Percentiles rank a stretch among this genome's conserved stretches.
These are phyloP conservation scores for Fomitopsis schrenkii DNA, from an alignment of 1,284 basidiomycete species.

Conservation along the genomic window DNA sequence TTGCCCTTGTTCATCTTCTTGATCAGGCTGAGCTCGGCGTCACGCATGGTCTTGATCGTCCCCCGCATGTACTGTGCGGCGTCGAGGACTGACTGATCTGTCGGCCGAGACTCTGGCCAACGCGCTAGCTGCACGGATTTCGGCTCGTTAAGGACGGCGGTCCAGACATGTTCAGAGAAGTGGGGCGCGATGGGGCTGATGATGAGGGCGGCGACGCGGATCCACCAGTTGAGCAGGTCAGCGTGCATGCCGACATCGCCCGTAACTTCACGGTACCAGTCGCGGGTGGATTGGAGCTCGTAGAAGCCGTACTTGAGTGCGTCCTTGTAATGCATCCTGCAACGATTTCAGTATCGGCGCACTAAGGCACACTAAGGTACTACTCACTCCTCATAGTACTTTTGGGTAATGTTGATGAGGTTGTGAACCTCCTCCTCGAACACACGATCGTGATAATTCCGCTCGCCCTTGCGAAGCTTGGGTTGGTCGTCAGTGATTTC, in stretches of 20 bases:
- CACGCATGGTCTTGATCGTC: slow-evolving; percentile 86
- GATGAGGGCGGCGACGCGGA: slow-evolving; percentile 77
- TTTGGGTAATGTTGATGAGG: slow-evolving; percentile 77
- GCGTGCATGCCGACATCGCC: slow-evolving; percentile 88
- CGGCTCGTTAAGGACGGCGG: slow-evolving; percentile 67
- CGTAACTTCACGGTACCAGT: slow-evolving; percentile 96
- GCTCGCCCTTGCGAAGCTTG: slow-evolving; percentile 69
- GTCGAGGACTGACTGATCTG: slow-evolving; percentile 66
- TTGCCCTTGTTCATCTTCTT: slow-evolving; percentile 75
- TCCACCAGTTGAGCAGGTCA: slow-evolving; percentile 78
- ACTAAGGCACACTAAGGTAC: background rate
- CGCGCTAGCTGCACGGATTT: slow-evolving; percentile 79
- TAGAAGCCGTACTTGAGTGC: slow-evolving; percentile 96
- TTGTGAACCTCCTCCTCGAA: slow-evolving; percentile 94
- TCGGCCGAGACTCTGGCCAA: slow-evolving; percentile 64
- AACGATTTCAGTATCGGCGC: background rate
- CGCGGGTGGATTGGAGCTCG: slow-evolving; percentile 88
- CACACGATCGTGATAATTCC: slow-evolving; percentile 78
- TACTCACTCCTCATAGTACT: slow-evolving; percentile 76
- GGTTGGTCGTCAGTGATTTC: slow-evolving; percentile 71
- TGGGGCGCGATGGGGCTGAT: slow-evolving; percentile 92
- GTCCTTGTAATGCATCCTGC: slow-evolving; percentile 91
- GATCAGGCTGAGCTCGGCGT: slow-evolving; percentile 76
- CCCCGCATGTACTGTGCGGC: slow-evolving; percentile 81
- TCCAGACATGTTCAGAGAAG: slow-evolving; percentile 92